Conservation (phyloP, 345 rosid genomes). For the Raphanus raphanistrum region DNA sequence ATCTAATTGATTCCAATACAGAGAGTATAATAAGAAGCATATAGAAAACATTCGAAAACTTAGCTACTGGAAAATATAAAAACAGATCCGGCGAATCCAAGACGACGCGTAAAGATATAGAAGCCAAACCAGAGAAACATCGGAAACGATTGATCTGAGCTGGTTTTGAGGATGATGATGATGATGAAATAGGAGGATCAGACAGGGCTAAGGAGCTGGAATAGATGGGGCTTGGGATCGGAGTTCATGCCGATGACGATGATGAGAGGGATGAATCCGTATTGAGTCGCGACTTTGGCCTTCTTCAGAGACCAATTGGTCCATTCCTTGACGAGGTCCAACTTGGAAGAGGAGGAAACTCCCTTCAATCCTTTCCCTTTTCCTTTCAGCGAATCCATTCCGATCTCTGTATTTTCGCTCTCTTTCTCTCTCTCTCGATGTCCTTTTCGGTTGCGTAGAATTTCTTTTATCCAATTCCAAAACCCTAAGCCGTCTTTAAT, state of each 20-base stretch:
- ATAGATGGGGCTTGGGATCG: constrained; percentile 85
- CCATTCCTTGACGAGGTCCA: constrained; percentile 76
- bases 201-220: constrained; percentile 85
- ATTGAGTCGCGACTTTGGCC: constrained; percentile 54
- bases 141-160: neutral
- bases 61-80: constrained; percentile 10
- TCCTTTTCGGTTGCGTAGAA: neutral
- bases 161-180: neutral
- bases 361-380: constrained; percentile 56
- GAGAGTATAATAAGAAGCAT: too few relatives aligned
- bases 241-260: constrained; percentile 93
- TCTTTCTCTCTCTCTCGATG: neutral
- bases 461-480: neutral
- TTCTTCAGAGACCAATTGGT: constrained; percentile 67
- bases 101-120: too few relatives aligned
- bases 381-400: constrained; percentile 54
- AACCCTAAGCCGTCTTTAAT: too few relatives aligned
- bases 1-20: neutral
- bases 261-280: constrained; percentile 87
- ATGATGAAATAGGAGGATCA: constrained; percentile 29
- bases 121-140: too few relatives aligned
- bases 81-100: constrained; percentile 25
- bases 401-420: constrained; percentile 20
- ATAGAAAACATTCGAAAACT: neutral
- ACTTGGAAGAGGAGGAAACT: constrained; percentile 36